Conservation (phyloP, 805 yeast species). For the Monosporozyma aquatica region DNA sequence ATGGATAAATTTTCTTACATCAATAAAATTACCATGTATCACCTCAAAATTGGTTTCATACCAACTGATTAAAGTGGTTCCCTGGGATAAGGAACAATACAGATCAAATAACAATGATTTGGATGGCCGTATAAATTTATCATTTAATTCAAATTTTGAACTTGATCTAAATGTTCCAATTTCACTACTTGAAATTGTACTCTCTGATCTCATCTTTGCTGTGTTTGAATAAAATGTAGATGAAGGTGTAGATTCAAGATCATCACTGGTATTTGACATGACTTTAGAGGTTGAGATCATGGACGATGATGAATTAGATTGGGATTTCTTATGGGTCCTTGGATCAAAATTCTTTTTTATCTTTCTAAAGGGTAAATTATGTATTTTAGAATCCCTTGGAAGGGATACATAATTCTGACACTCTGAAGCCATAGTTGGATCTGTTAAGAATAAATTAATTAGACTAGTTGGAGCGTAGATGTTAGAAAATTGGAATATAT, state of each 20-base stretch:
- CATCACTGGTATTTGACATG: slow-evolving; percentile 1
- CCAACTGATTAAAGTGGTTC: slow-evolving; percentile 75
- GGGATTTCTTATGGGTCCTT: slow-evolving; percentile 2
- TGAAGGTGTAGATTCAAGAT: slow-evolving; percentile 1
- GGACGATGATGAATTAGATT: slow-evolving; percentile 6
- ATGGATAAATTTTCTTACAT: slow-evolving; percentile 72
- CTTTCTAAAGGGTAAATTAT: slow-evolving; percentile 29
- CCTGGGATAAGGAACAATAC: slow-evolving; percentile 70
- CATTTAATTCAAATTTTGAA: not conserved
- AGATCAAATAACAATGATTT: slow-evolving; percentile 60
- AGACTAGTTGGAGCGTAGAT: slow-evolving; percentile 82
- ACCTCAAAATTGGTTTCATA: slow-evolving; percentile 51
- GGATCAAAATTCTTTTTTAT: no score
- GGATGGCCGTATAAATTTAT: slow-evolving; percentile 39
- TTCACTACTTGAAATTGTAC: slow-evolving; percentile 13
- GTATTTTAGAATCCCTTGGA: slow-evolving; percentile 28
- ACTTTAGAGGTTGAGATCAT: not conserved
- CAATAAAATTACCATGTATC: slow-evolving; percentile 48
- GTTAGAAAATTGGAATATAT: slow-evolving; percentile 82
- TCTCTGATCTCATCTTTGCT: slow-evolving; percentile 13
- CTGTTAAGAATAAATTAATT: slow-evolving; percentile 58
- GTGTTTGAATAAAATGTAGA: slow-evolving; percentile 1
- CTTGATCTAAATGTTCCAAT: not conserved
- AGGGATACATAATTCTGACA: slow-evolving; percentile 74
- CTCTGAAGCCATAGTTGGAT: slow-evolving; percentile 59